Evolutionary conservation across 176 grass and related monocot genomes (phyloP).

Genomic region (Elymus sibiricus): DNA sequence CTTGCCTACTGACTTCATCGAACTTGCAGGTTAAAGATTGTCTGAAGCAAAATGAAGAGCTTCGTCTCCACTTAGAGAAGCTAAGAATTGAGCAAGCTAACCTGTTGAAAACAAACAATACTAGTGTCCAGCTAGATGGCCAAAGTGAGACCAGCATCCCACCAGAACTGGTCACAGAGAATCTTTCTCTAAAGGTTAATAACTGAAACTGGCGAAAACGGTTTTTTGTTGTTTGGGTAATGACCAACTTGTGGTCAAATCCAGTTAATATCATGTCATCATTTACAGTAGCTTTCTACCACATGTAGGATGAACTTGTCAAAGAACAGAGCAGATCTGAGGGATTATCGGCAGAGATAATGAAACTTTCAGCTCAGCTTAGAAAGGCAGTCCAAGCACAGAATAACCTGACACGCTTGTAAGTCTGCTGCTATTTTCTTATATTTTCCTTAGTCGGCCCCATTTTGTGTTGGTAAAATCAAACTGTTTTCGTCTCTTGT

Average conservation of each 20-base stretch:
- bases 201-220: background rate
- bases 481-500: slow-evolving; percentile 21
- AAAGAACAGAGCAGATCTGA: slow-evolving; percentile 82
- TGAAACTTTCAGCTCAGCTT: slow-evolving; percentile 86
- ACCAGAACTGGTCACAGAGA: slow-evolving; percentile 53
- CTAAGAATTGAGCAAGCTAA: slow-evolving; percentile 61
- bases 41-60: slow-evolving; percentile 91
- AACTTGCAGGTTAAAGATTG: slow-evolving; percentile 85
- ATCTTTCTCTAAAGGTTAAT: slow-evolving; percentile 70
- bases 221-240: background rate
- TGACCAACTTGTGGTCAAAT: background rate
- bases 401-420: slow-evolving; percentile 70
- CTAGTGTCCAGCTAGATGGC: slow-evolving; percentile 35
- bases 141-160: slow-evolving; percentile 45
- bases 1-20: slow-evolving; percentile 13
- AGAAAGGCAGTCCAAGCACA: slow-evolving; percentile 66
- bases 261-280: background rate
- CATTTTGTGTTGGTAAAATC: background rate
- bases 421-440: slow-evolving; percentile 35
- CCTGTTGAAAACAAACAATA: slow-evolving; percentile 39
- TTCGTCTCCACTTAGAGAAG: slow-evolving; percentile 61
- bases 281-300: slow-evolving; percentile 10
- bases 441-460: background rate
- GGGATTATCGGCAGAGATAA: slow-evolving; percentile 60
- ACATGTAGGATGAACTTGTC: slow-evolving; percentile 59